Conservation (phyloP, 2,329 filamentous ascomycete genomes). For the Blastomyces parvus region DNA sequence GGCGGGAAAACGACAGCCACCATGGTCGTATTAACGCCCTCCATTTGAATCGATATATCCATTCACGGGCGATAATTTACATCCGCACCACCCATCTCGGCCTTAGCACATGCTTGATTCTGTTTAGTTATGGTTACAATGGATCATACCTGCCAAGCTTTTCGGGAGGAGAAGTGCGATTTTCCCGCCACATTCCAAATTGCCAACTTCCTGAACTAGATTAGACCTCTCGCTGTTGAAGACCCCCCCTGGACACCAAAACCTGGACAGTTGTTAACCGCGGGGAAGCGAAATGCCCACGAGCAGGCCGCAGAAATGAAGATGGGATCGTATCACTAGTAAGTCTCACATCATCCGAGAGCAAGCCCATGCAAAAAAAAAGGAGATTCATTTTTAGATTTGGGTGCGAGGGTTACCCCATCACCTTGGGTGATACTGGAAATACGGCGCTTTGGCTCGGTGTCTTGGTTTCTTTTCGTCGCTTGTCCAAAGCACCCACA, state of each 20-base stretch:
- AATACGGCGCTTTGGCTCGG: not conserved
- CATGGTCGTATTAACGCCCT: not conserved
- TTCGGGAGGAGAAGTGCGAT: not conserved
- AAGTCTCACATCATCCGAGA: not conserved
- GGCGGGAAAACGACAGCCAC: not conserved
- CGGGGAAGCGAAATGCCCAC: not conserved
- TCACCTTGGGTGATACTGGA: not conserved
- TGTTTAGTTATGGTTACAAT: constrained; percentile 8
- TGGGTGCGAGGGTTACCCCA: not conserved
- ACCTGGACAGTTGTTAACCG: not conserved
- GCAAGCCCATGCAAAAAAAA: not conserved
- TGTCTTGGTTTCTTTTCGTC: not conserved
- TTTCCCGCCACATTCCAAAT: not conserved
- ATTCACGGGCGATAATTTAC: not conserved
- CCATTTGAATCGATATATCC: not conserved
- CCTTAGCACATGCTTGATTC: not conserved
- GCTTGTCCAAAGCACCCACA: no score
- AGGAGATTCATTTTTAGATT: no score
- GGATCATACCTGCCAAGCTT: constrained; percentile 7
- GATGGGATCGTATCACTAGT: not conserved
- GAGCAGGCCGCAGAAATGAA: not conserved
- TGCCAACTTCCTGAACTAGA: not conserved
- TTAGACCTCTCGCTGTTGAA: not conserved
- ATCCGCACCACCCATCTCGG: not conserved
- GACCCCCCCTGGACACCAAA: not conserved